Percentiles rank a stretch among this genome's conserved stretches.
These are phyloP conservation scores for Fusarium stilboides DNA, from an alignment of 2,329 filamentous ascomycete species.

Conservation along the genomic window DNA sequence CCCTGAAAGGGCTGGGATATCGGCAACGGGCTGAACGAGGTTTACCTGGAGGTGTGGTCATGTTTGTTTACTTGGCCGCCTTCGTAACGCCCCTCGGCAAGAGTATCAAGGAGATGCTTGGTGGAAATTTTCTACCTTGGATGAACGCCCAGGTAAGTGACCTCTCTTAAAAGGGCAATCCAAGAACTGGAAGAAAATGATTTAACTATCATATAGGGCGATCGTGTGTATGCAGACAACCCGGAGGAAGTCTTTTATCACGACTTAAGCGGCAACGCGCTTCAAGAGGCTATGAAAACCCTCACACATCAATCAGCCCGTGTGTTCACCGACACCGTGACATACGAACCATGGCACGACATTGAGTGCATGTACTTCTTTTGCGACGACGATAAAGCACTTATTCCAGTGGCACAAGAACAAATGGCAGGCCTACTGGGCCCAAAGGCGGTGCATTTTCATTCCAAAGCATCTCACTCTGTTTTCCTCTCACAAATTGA, in stretches of 20 bases:
- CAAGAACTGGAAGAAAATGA: no score
- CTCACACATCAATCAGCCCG: slow-evolving; percentile 34
- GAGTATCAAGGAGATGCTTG: slow-evolving; percentile 47
- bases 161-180: rapidly evolving
- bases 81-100: slow-evolving; percentile 52
- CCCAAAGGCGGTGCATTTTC: slow-evolving; percentile 13
- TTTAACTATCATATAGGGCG: slow-evolving; percentile 4
- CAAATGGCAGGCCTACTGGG: slow-evolving; percentile 40
- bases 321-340: slow-evolving; percentile 42
- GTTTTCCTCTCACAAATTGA: slow-evolving; percentile 30
- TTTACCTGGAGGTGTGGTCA: slow-evolving; percentile 57
- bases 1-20: slow-evolving; percentile 55
- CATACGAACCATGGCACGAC: slow-evolving; percentile 51
- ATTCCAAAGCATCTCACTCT: slow-evolving; percentile 31
- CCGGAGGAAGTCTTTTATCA: slow-evolving; percentile 46
- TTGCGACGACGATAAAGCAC: slow-evolving; percentile 45
- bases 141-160: slow-evolving; percentile 47
- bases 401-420: slow-evolving; percentile 40
- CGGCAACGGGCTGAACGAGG: slow-evolving; percentile 52
- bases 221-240: slow-evolving; percentile 30
- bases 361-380: slow-evolving; percentile 49
- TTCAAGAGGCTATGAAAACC: slow-evolving; percentile 24
- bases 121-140: slow-evolving; percentile 49
- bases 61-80: slow-evolving; percentile 55
- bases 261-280: slow-evolving; percentile 36